Percentiles rank a stretch among this genome's conserved stretches.
Conservation (phyloP, 2,329 filamentous ascomycete species). For the Cladosporium phlei region DNA sequence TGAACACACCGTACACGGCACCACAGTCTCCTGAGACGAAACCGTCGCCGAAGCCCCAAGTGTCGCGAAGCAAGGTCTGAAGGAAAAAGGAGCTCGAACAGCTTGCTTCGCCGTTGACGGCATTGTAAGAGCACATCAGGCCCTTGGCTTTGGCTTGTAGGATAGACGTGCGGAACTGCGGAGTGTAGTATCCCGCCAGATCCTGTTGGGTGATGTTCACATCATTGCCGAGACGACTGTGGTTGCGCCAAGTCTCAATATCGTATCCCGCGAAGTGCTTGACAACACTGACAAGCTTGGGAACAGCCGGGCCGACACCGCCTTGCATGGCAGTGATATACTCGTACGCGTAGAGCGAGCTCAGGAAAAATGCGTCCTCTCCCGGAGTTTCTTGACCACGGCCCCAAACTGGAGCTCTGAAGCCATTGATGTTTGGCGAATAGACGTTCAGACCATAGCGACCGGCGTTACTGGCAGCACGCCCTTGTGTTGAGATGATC, state of each 20-base stretch:
- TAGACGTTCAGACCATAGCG: slow-evolving; percentile 49
- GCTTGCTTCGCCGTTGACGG: slow-evolving; percentile 55
- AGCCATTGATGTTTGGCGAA: slow-evolving; percentile 54
- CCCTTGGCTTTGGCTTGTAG: slow-evolving; percentile 38
- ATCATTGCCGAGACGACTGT: slow-evolving; percentile 46
- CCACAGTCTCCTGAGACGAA: slow-evolving; percentile 61
- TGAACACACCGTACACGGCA: slow-evolving; percentile 53
- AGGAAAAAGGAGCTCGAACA: slow-evolving; percentile 59
- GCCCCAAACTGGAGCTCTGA: slow-evolving; percentile 19
- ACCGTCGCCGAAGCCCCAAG: slow-evolving; percentile 54
- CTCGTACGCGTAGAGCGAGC: slow-evolving; percentile 23
- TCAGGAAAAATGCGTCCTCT: slow-evolving; percentile 32
- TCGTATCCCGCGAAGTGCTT: slow-evolving; percentile 41
- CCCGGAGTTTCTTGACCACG: slow-evolving; percentile 33
- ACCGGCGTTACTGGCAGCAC: slow-evolving; percentile 55
- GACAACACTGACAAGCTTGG: slow-evolving; percentile 39
- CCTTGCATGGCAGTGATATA: slow-evolving; percentile 34
- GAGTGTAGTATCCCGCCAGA: slow-evolving; percentile 58
- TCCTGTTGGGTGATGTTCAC: slow-evolving; percentile 55
- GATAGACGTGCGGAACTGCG: slow-evolving; percentile 52
- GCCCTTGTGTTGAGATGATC: slow-evolving; percentile 54
- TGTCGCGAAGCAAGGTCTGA: slow-evolving; percentile 55
- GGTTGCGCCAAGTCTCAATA: slow-evolving; percentile 24
- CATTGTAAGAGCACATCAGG: slow-evolving; percentile 57
- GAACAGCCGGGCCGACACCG: slow-evolving; percentile 28